Base-by-base conservation (phyloP, 169 alveolate genomes). In the Neospora caninum region DNA sequence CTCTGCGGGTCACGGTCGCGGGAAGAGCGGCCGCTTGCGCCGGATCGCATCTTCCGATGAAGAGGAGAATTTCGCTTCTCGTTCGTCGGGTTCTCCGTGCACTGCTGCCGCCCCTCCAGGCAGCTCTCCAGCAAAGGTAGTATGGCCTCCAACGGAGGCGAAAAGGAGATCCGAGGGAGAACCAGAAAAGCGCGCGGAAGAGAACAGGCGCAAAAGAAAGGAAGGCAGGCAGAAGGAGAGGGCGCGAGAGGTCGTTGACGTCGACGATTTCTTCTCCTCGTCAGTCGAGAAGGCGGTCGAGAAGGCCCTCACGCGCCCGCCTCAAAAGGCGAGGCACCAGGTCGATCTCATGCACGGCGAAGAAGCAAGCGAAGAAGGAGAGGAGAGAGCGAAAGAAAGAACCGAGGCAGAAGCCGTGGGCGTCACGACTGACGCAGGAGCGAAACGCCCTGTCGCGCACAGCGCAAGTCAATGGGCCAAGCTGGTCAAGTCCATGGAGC, bases 221-320 rank as follows among this genome's bases (percentile, higher is more conserved):
- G 58, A 49, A 4, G 58, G 4, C 4, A 49, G 13, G 13, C 58
- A 49, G 13, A 49, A 49, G 58, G 58, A 49, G 13, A 49, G 13
- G 58, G 58, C 58, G 22, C 22, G 4, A 29, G 73, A 64, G 89
- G 67, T 82, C 45, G 80, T 78, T 1, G 94, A 91, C 80, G 89
- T 91, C 6, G 94, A 91, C 38, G 82, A 86, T 9, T 91, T 91
- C 80, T 43, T 91, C 73, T 73, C 91, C 27, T 70, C 88, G 41
- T 88, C 94, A 27, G 89, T 78, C 22, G 64, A 38, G 34, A 78
- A 91, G 36, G 89, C 69, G 18, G 38, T 91, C 36, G 67, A 43
- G 38, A 91, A 91, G 58, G 80, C 42, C 80, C 27, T 34, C 25
- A 43, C 39, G 64, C 31, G 41, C 7, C 25, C 34, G 34, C 64